These are phyloP conservation scores for Leishmania braziliensis DNA, from an alignment of 208 protist species.

Conservation along the genomic window DNA sequence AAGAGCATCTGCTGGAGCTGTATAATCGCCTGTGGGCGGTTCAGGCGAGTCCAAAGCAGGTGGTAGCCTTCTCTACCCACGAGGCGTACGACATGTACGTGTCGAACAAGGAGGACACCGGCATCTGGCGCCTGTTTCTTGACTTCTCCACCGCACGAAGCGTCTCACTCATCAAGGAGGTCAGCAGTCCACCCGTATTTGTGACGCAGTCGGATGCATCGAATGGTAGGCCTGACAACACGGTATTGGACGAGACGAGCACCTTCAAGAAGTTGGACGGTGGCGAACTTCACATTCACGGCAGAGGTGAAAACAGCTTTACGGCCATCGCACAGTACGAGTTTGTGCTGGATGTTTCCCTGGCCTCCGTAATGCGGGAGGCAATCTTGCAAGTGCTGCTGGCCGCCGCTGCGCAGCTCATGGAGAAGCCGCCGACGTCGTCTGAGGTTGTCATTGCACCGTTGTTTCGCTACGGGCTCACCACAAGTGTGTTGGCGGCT, in stretches of 20 bases:
- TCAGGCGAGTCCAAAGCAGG: slow-evolving; percentile 18
- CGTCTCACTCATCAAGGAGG: slow-evolving; percentile 60
- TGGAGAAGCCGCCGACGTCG: slow-evolving; percentile 24
- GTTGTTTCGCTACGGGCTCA: slow-evolving; percentile 75
- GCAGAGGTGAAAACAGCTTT: slow-evolving; percentile 67
- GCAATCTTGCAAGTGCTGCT: slow-evolving; percentile 55
- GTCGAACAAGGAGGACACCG: slow-evolving; percentile 19
- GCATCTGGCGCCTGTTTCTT: slow-evolving; percentile 59
- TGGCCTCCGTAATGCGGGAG: slow-evolving; percentile 51
- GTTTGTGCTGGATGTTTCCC: slow-evolving; percentile 49
- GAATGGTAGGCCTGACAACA: slow-evolving; percentile 28
- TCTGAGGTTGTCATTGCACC: slow-evolving; percentile 48
- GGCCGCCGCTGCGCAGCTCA: slow-evolving; percentile 42
- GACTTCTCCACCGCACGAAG: slow-evolving; percentile 66
- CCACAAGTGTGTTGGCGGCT: slow-evolving; percentile 37
- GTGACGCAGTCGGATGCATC: slow-evolving; percentile 37
- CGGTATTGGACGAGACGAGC: slow-evolving; percentile 48
- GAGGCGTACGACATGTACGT: slow-evolving; percentile 83
- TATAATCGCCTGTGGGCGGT: slow-evolving; percentile 19
- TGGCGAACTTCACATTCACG: slow-evolving; percentile 65
- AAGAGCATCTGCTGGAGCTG: slow-evolving; percentile 42
- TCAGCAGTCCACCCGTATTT: slow-evolving; percentile 44
- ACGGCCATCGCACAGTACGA: slow-evolving; percentile 75
- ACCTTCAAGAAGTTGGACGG: slow-evolving; percentile 60
- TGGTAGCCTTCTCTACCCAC: slow-evolving; percentile 65